phyloP scores from a whole-genome alignment of 768 basidiomycete species.

The Sporobolomyces roseus region DNA sequence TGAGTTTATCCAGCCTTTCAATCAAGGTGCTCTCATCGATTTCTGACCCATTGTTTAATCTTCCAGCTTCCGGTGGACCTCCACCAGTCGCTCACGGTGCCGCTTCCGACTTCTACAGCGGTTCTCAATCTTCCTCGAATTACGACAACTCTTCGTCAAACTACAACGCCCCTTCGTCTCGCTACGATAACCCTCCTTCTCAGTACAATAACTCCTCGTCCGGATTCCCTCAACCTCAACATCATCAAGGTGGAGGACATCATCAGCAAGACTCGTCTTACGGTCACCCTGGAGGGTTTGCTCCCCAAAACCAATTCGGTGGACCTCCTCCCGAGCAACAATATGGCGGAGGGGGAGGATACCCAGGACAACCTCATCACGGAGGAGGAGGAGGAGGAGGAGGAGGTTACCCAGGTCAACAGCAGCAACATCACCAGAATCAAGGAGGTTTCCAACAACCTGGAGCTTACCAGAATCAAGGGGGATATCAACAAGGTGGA shows the following conservation, averaged over 20 bases:
- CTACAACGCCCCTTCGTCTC: neutral
- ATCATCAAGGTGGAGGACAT: no score
- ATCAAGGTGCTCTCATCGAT: neutral
- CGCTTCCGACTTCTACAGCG: constrained; percentile 17
- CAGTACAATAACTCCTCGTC: no score
- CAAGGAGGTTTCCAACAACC: neutral
- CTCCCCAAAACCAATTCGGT: neutral
- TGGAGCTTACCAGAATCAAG: neutral
- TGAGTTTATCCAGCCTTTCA: neutral
- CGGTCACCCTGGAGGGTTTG: neutral
- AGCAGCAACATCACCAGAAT: no score
- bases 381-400: no score
- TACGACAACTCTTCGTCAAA: neutral
- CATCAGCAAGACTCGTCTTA: neutral
- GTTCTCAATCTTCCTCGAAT: neutral
- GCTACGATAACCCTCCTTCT: neutral
- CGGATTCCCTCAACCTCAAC: no score
- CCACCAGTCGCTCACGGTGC: constrained; percentile 32
- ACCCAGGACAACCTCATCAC: constrained; percentile 2
- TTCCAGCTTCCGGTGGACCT: constrained; percentile 10
- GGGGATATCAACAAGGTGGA: neutral
- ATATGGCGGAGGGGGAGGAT: constrained; percentile 1
- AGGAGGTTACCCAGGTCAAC: no score
- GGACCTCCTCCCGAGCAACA: neutral
- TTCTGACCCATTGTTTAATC: neutral